phyloP scores from a whole-genome alignment of 1,139 yeast species.

The Suhomyces taliae region DNA sequence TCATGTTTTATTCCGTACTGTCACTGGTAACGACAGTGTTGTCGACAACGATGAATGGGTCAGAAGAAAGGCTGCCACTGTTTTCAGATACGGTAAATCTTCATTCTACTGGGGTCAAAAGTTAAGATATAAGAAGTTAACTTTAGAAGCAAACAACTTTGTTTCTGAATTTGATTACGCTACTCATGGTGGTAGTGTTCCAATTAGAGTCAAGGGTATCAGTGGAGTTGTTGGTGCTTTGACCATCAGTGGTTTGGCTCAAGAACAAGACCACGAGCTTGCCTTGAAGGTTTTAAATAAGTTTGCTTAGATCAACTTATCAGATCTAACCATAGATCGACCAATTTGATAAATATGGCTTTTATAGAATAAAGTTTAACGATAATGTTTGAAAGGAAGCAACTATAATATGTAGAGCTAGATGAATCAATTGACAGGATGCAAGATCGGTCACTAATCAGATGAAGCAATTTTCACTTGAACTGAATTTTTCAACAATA shows the following conservation, averaged over 20 bases:
- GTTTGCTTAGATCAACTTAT: not conserved
- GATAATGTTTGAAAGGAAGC: too few relatives aligned
- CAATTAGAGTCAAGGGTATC: slow-evolving; percentile 44
- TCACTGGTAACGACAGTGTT: slow-evolving; percentile 42
- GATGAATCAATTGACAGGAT: too few relatives aligned
- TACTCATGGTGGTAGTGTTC: slow-evolving; percentile 64
- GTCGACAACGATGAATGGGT: slow-evolving; percentile 63
- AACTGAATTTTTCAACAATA: too few relatives aligned
- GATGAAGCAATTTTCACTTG: too few relatives aligned
- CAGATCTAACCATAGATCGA: too few relatives aligned
- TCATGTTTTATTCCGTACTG: slow-evolving; percentile 53
- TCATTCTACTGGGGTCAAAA: slow-evolving; percentile 56
- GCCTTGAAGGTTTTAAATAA: slow-evolving; percentile 24
- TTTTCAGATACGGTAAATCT: slow-evolving; percentile 52
- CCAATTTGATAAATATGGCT: too few relatives aligned
- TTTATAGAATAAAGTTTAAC: too few relatives aligned
- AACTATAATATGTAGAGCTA: too few relatives aligned
- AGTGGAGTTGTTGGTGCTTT: slow-evolving; percentile 54
- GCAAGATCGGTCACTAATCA: too few relatives aligned
- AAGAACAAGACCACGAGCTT: slow-evolving; percentile 46
- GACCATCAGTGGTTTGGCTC: slow-evolving; percentile 60
- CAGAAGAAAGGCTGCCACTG: slow-evolving; percentile 52
- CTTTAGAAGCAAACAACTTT: slow-evolving; percentile 42
- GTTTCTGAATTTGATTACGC: slow-evolving; percentile 51
- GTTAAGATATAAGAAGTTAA: slow-evolving; percentile 27